phyloP scores from a whole-genome alignment of 768 basidiomycete species.

The Leccinum sublutescens region DNA sequence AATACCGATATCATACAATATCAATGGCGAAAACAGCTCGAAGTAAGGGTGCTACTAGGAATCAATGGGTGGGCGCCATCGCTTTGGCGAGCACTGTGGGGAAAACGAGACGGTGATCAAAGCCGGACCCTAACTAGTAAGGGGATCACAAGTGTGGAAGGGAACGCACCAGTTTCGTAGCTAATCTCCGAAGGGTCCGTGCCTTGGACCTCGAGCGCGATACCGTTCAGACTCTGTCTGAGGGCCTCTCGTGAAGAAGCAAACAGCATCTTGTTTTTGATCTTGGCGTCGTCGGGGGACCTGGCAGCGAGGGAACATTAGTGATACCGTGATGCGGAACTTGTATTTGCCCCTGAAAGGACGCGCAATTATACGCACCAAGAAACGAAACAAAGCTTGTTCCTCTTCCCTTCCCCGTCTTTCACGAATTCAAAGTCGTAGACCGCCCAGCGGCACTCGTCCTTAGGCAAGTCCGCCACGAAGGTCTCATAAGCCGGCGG shows the following conservation, averaged over 20 bases:
- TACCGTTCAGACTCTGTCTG: slow-evolving; percentile 67
- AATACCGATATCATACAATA: neutral
- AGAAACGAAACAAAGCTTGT: slow-evolving; percentile 79
- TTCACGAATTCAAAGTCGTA: slow-evolving; percentile 88
- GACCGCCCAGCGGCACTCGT: slow-evolving; percentile 83
- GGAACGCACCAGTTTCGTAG: slow-evolving; percentile 61
- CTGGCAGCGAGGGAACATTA: slow-evolving; percentile 39
- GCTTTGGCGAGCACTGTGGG: slow-evolving; percentile 23
- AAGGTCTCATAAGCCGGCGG: slow-evolving; percentile 68
- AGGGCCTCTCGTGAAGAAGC: slow-evolving; percentile 86
- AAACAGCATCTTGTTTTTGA: slow-evolving; percentile 92
- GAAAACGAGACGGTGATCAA: neutral
- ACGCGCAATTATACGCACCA: slow-evolving; percentile 69
- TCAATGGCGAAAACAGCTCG: neutral
- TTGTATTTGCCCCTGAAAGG: neutral
- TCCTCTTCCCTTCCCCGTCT: slow-evolving; percentile 58
- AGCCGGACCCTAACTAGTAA: neutral
- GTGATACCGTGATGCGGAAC: neutral
- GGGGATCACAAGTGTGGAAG: neutral
- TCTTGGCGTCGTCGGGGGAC: slow-evolving; percentile 81
- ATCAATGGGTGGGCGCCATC: slow-evolving; percentile 15
- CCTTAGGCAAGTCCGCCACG: slow-evolving; percentile 66
- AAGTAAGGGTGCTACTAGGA: neutral
- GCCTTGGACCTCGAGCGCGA: slow-evolving; percentile 81
- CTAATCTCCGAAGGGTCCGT: slow-evolving; percentile 76